phyloP scores from a whole-genome alignment of 345 rosid species.

The sweet orange (Citrus sinensis) region DNA sequence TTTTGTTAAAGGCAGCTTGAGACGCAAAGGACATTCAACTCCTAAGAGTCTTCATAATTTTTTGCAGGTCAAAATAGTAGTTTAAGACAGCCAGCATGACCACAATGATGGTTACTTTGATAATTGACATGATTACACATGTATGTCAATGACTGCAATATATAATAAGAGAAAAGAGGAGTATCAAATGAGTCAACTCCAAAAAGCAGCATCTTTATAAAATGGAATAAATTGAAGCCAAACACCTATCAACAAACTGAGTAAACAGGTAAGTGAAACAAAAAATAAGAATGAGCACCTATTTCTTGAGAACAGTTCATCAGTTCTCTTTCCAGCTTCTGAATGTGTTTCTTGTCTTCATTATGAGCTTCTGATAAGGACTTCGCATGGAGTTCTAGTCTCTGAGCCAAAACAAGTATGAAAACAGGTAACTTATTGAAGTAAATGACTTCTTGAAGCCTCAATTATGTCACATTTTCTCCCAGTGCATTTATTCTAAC shows the following conservation, averaged over 20 bases:
- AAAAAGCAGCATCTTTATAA: neutral
- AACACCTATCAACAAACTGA: neutral
- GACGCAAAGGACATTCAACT: neutral
- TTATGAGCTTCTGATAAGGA: constrained; percentile 56
- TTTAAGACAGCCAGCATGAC: neutral
- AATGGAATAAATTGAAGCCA: neutral
- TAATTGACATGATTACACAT: neutral
- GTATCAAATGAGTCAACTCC: neutral
- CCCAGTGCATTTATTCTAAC: neutral
- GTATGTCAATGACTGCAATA: neutral
- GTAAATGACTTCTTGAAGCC: neutral
- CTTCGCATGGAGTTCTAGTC: constrained; percentile 51
- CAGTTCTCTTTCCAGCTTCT: constrained; percentile 65
- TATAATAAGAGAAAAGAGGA: neutral
- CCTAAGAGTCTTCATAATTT: neutral
- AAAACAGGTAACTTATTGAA: constrained; percentile 1
- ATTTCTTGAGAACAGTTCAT: constrained; percentile 78
- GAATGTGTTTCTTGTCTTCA: constrained; percentile 55
- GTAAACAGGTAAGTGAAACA: neutral
- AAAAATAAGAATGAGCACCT: constrained; percentile 40
- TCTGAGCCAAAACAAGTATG: constrained; percentile 35
- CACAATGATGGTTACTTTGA: neutral
- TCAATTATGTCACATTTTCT: neutral
- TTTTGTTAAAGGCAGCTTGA: neutral
- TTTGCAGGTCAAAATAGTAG: neutral